Evolutionary conservation across 805 yeast genomes (phyloP).

Genomic region (Blastobotrys americana): DNA sequence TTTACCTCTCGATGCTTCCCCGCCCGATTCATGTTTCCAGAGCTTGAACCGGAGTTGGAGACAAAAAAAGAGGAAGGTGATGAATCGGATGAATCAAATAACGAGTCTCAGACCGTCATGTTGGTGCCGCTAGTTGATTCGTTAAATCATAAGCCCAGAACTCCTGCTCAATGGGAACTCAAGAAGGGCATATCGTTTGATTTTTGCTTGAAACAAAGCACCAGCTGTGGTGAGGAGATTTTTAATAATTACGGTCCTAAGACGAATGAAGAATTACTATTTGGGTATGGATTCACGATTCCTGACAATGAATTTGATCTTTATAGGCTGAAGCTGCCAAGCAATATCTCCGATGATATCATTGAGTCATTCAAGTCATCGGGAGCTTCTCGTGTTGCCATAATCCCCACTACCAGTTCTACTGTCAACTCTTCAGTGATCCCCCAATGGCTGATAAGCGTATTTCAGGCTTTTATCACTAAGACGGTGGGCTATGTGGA

Average conservation of each 20-base stretch:
- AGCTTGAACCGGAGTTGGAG: slow-evolving; percentile 12
- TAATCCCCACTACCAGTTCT: background rate
- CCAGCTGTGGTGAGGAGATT: slow-evolving; percentile 42
- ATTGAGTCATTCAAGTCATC: background rate
- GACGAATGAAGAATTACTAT: slow-evolving; percentile 71
- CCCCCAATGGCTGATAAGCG: background rate
- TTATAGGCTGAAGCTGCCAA: slow-evolving; percentile 47
- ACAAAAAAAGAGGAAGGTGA: background rate
- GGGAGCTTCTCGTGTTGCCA: background rate
- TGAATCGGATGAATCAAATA: background rate
- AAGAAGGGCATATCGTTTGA: slow-evolving; percentile 16
- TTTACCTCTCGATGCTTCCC: slow-evolving; percentile 81
- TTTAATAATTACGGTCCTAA: slow-evolving; percentile 84
- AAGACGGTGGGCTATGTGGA: background rate
- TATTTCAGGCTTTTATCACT: background rate
- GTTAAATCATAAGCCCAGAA: slow-evolving; percentile 59
- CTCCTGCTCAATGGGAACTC: slow-evolving; percentile 58
- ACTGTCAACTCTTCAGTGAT: background rate
- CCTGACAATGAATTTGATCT: slow-evolving; percentile 48
- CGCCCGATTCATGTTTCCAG: slow-evolving; percentile 40
- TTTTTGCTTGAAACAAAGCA: slow-evolving; percentile 25
- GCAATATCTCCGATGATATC: background rate
- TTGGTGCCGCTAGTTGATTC: slow-evolving; percentile 73
- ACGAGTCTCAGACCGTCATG: slow-evolving; percentile 35
- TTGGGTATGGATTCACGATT: slow-evolving; percentile 75